A percentile compares a stretch with the other conserved stretches of the same genome.
These are phyloP conservation scores for Geranium rotundifolium DNA, from an alignment of 345 rosid species.

Conservation along the genomic window DNA sequence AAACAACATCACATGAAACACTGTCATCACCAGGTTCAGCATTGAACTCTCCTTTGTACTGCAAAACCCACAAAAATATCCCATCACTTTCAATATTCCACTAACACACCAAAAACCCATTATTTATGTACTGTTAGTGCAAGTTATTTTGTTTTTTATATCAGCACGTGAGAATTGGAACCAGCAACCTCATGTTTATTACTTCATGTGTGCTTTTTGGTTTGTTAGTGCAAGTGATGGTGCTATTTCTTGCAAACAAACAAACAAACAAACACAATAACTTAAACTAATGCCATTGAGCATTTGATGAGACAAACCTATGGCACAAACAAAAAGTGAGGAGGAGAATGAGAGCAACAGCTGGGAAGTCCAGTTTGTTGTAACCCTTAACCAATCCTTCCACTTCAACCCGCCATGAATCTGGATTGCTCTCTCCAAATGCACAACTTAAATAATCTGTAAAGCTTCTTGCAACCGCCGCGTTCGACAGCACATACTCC, in stretches of 20 bases:
- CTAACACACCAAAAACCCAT: constrained; percentile 2
- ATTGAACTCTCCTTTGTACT: constrained; percentile 90
- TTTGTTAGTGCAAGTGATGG: too few species aligned
- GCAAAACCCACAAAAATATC: constrained; percentile 16
- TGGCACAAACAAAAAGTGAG: constrained; percentile 79
- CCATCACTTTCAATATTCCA: constrained; percentile 22
- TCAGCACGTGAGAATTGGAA: too few species aligned
- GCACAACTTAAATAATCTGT: constrained; percentile 68
- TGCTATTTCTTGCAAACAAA: not conserved
- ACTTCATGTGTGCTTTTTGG: too few species aligned
- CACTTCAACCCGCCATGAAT: constrained; percentile 67
- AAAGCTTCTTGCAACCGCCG: constrained; percentile 82
- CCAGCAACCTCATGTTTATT: too few species aligned
- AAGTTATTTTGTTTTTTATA: not conserved
- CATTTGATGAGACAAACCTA: constrained; percentile 28
- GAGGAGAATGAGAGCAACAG: constrained; percentile 72
- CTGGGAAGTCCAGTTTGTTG: constrained; percentile 69
- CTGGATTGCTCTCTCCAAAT: constrained; percentile 39
- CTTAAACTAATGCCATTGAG: not conserved
- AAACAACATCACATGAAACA: constrained; percentile 70
- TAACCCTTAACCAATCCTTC: constrained; percentile 49
- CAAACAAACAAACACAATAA: not conserved
- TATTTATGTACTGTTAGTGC: constrained; percentile 1
- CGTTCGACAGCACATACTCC: constrained; percentile 94
- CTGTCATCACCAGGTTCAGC: constrained; percentile 72